Evolutionary conservation across 2,329 filamentous ascomycete species (phyloP).

Genomic region (Nemania serpens): DNA sequence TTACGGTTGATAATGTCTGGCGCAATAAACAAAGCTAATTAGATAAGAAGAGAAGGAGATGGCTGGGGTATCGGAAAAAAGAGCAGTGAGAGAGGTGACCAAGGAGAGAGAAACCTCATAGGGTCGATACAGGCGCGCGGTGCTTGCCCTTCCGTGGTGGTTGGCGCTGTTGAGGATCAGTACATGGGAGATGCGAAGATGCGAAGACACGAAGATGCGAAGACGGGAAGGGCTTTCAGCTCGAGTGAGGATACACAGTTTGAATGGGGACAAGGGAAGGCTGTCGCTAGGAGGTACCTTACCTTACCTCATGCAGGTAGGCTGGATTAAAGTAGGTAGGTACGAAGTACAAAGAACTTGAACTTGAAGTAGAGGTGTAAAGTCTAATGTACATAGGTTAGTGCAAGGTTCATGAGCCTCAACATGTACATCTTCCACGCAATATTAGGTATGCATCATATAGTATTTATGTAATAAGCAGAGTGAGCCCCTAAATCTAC

Average conservation of each 20-base stretch:
- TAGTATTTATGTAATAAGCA: neutral
- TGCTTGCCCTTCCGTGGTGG: conserved; percentile 1
- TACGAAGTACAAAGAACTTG: too few relatives aligned
- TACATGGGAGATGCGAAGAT: neutral
- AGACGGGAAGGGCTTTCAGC: neutral
- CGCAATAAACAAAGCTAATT: conserved; percentile 11
- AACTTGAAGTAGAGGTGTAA: too few relatives aligned
- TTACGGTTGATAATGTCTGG: neutral
- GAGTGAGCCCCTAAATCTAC: too few relatives aligned
- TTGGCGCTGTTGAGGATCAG: conserved; percentile 4
- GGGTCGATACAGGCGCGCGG: conserved; percentile 1
- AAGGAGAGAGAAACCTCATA: neutral
- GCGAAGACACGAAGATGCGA: neutral
- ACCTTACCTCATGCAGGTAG: conserved; percentile 2
- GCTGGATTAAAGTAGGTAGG: too few relatives aligned
- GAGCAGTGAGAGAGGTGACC: neutral
- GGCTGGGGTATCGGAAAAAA: neutral
- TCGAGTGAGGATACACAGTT: conserved; percentile 18
- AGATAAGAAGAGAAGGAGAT: conserved; percentile 6
- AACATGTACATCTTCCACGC: too few relatives aligned
- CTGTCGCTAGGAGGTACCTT: neutral
- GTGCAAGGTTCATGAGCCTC: neutral
- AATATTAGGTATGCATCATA: neutral
- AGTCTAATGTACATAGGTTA: too few relatives aligned
- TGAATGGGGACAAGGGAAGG: conserved; percentile 6